Conservation (phyloP, 2,329 filamentous ascomycete genomes). For the Niveomyces coronatus region DNA sequence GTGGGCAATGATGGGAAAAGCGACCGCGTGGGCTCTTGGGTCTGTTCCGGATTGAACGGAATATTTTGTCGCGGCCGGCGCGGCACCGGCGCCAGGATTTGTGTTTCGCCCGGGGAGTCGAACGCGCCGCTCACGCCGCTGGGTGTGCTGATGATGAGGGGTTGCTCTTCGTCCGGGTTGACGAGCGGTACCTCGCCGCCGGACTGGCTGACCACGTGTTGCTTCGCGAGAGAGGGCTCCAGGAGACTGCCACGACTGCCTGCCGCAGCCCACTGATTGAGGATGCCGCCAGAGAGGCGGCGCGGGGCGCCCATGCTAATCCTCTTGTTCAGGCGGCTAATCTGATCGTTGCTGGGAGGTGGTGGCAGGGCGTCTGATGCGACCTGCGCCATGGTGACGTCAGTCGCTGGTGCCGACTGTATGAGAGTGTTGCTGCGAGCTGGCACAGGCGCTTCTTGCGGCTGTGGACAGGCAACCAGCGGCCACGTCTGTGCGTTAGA, state of each 20-base stretch:
- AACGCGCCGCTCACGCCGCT: constrained; percentile 43
- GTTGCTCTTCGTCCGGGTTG: constrained; percentile 32
- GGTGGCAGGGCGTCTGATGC: constrained; percentile 21
- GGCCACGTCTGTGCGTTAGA: constrained; percentile 39
- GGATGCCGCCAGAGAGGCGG: constrained; percentile 33
- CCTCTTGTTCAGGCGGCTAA: constrained; percentile 27
- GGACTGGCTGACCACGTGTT: background rate
- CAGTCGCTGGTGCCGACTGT: constrained; percentile 1
- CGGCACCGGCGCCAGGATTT: constrained; percentile 43
- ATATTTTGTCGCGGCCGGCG: constrained; percentile 33
- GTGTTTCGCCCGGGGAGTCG: constrained; percentile 36
- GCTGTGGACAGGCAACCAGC: constrained; percentile 18
- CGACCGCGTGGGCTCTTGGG: constrained; percentile 13
- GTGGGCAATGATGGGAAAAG: constrained; percentile 8
- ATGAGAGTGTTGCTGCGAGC: constrained; percentile 1
- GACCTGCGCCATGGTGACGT: background rate
- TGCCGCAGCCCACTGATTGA: constrained; percentile 30
- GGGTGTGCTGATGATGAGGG: constrained; percentile 52
- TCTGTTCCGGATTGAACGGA: constrained; percentile 6
- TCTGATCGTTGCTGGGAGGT: constrained; percentile 28
- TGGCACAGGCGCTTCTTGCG: background rate
- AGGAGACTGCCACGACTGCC: constrained; percentile 21
- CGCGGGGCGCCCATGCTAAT: constrained; percentile 28
- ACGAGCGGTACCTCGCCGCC: constrained; percentile 2
- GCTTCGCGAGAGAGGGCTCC: constrained; percentile 10